Evolutionary conservation across 805 yeast species (phyloP).

Genomic region (Suhomyces emberorum): DNA sequence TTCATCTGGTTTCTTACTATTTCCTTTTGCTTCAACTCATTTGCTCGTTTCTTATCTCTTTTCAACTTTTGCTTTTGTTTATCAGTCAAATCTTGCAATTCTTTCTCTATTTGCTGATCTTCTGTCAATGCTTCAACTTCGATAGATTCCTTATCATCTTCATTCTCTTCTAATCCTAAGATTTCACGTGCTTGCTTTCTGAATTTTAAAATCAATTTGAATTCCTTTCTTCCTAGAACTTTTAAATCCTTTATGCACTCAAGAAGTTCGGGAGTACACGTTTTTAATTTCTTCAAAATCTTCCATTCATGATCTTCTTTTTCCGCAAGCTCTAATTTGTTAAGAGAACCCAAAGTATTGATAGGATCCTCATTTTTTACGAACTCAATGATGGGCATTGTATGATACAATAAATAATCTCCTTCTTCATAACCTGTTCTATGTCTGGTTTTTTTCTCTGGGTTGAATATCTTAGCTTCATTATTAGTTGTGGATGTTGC

Average conservation of each 20-base stretch:
- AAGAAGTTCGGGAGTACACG: constrained; percentile 73
- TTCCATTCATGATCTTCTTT: constrained; percentile 66
- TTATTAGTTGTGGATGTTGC: constrained; percentile 62
- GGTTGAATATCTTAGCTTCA: constrained; percentile 92
- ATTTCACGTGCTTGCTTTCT: constrained; percentile 80
- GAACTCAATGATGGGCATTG: constrained; percentile 74
- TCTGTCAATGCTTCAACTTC: constrained; percentile 71
- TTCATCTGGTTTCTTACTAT: constrained; percentile 91
- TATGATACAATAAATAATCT: constrained; percentile 68
- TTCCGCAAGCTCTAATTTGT: constrained; percentile 59
- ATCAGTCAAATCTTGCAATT: constrained; percentile 68
- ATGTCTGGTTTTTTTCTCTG: constrained; percentile 83
- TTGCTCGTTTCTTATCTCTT: constrained; percentile 78
- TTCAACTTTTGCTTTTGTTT: constrained; percentile 66
- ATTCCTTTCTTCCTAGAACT: constrained; percentile 92
- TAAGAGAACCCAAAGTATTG: constrained; percentile 69
- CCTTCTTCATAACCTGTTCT: constrained; percentile 98
- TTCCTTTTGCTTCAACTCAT: constrained; percentile 85
- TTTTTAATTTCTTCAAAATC: constrained; percentile 64
- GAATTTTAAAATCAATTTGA: constrained; percentile 80
- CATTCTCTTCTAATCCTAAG: constrained; percentile 62
- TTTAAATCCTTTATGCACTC: constrained; percentile 88
- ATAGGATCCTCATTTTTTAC: constrained; percentile 81
- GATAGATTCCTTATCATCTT: constrained; percentile 41
- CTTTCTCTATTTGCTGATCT: constrained; percentile 86